Evolutionary conservation across 2,329 filamentous ascomycete species (phyloP), one percentile per base, ranked within the genome.

Genomic region (Botrytis fragariae): DNA sequence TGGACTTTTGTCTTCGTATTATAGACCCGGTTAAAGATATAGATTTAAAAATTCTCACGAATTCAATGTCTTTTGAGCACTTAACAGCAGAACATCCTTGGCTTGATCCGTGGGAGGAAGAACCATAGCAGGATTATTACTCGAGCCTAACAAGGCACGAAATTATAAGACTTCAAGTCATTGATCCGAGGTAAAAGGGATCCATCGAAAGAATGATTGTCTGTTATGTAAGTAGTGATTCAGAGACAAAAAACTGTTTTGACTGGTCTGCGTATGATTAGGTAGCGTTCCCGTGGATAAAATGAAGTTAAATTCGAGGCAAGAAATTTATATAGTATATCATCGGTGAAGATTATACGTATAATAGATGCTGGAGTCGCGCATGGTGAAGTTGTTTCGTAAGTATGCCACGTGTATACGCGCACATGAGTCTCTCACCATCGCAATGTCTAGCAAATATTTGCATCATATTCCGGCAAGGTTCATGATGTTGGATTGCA

Each of bases 151-250:
- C 2, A 54, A 54, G 51, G 3, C 51, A 54, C n/a, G 18, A 1
- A 29, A 7, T 0, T 29, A 16, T 1, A 6, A 12, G 25, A 29
- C 14, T 4, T 18, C 4, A n/a, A 14, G 10, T 4, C 1, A 4
- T 54, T 29, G 6, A 29, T 54, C 29, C 16, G 25, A 29, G 12
- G 25, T 29, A 1, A 54, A 16, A 16, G 51, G 4, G n/a, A 6
- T 4, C 14, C 51, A 29, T 29, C 14, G n/a, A n/a, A 54, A 54
- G 5, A 1, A 29, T 54, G 14, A 1, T n/a, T 29, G 14, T n/a
- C 1, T n/a, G 25, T 6, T 25, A n/a, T n/a, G 25, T 5, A 6
- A 12, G 10, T 25, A n/a, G 48, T n/a, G 48, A 51, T 51, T 5
- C 10, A n/a, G 48, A 51, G 4, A 51, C 10, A 51, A 1, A 12